These are phyloP conservation scores for Xylaria multiplex DNA, from an alignment of 2,329 filamentous ascomycete species.

Conservation along the genomic window DNA sequence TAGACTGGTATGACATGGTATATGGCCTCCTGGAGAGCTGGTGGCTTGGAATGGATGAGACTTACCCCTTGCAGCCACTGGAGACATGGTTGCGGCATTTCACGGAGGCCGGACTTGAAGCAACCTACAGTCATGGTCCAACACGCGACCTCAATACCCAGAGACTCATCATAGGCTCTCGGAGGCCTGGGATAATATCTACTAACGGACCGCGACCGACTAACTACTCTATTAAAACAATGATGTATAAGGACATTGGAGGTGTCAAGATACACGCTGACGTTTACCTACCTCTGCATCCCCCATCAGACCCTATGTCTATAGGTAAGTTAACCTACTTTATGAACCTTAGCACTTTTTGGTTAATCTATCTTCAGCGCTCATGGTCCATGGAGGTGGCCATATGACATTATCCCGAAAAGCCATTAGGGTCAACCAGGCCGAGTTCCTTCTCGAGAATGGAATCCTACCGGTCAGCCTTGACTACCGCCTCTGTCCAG, in stretches of 20 bases:
- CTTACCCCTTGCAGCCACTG: constrained; percentile 7
- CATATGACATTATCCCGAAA: not conserved
- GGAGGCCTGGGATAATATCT: not conserved
- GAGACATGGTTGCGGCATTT: not conserved
- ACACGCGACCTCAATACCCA: not conserved
- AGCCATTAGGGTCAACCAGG: not conserved
- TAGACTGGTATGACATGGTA: constrained; percentile 1
- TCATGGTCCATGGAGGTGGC: not conserved
- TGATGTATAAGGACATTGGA: not conserved
- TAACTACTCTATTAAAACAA: not conserved
- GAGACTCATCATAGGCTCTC: not conserved
- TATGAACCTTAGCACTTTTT: not conserved
- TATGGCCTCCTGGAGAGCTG: constrained; percentile 6
- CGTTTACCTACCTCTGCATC: not conserved
- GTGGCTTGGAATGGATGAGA: not conserved
- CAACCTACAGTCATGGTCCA: not conserved
- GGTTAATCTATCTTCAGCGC: not conserved
- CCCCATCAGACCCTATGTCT: not conserved
- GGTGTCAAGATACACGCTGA: not conserved
- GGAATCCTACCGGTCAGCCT: not conserved
- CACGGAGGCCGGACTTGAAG: not conserved
- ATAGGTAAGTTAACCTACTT: not conserved
- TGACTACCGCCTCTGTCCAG: not conserved
- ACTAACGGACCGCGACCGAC: not conserved
- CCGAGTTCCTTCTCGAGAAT: not conserved